phyloP scores from a whole-genome alignment of 2,329 filamentous ascomycete species.

The Nothophaeocryptopus gaeumannii region DNA sequence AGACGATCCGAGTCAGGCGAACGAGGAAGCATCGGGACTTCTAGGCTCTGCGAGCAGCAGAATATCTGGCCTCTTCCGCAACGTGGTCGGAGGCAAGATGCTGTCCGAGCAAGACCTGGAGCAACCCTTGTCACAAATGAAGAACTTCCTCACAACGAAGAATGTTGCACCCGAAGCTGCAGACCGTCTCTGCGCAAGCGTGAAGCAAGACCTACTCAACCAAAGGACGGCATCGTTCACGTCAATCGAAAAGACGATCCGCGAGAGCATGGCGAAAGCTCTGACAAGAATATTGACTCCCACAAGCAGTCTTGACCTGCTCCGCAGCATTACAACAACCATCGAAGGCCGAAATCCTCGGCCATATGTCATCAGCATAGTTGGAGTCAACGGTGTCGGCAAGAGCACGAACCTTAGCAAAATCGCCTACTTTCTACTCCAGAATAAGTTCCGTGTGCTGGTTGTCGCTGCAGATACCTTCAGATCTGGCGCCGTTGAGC shows the following conservation, averaged over 20 bases:
- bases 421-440: conserved; percentile 94
- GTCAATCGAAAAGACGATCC: conserved; percentile 71
- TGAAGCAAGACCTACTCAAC: conserved; percentile 84
- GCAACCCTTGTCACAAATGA: conserved; percentile 92
- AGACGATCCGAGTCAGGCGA: conserved; percentile 45
- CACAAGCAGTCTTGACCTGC: conserved; percentile 87
- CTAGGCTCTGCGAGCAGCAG: conserved; percentile 77
- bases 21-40: conserved; percentile 65
- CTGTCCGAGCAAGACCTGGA: conserved; percentile 84
- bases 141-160: conserved; percentile 89
- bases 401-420: conserved; percentile 98
- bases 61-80: conserved; percentile 85
- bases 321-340: conserved; percentile 83
- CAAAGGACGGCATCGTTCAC: conserved; percentile 92
- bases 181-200: conserved; percentile 82
- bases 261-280: conserved; percentile 84
- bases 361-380: conserved; percentile 96
- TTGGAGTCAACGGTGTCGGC: conserved; percentile 96
- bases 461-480: conserved; percentile 96
- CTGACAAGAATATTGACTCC: conserved; percentile 94
- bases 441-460: conserved; percentile 94
- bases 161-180: conserved; percentile 96
- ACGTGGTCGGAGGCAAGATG: conserved; percentile 91
- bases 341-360: conserved; percentile 65
- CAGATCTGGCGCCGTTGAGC: conserved; percentile 93